Evolutionary conservation across 2,329 filamentous ascomycete species (phyloP).

Genomic region (Cryphonectria radicalis): DNA sequence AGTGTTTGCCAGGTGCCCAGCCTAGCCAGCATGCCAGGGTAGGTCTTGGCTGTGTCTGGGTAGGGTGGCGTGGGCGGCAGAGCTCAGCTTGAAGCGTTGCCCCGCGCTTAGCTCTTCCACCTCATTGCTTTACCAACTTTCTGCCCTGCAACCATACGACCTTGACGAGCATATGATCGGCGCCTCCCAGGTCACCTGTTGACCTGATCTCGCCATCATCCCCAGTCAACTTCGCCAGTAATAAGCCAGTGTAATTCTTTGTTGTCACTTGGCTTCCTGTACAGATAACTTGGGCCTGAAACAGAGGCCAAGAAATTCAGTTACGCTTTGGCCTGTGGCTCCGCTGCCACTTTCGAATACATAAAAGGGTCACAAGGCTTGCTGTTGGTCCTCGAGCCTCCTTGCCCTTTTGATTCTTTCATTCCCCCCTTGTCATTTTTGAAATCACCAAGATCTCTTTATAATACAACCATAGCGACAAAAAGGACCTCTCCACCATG

Average conservation of each 20-base stretch:
- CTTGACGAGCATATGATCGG: background rate
- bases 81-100: background rate
- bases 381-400: background rate
- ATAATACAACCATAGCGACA: background rate
- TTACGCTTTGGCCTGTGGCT: background rate
- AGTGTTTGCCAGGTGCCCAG: background rate
- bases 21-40: background rate
- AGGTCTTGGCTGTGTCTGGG: background rate
- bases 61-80: background rate
- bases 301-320: conserved; percentile 23
- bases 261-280: conserved; percentile 9
- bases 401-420: background rate
- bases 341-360: background rate
- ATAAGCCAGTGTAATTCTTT: conserved; percentile 13
- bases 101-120: conserved; percentile 3
- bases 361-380: background rate
- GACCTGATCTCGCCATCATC: background rate
- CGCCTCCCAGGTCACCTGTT: conserved; percentile 6
- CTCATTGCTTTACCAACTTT: background rate
- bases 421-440: conserved; percentile 3
- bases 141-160: background rate
- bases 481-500: conserved; percentile 35
- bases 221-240: background rate
- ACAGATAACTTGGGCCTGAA: conserved; percentile 14
- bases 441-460: background rate